phyloP scores from a whole-genome alignment of 129 eudicot genomes.

The Cynara cardunculus region DNA sequence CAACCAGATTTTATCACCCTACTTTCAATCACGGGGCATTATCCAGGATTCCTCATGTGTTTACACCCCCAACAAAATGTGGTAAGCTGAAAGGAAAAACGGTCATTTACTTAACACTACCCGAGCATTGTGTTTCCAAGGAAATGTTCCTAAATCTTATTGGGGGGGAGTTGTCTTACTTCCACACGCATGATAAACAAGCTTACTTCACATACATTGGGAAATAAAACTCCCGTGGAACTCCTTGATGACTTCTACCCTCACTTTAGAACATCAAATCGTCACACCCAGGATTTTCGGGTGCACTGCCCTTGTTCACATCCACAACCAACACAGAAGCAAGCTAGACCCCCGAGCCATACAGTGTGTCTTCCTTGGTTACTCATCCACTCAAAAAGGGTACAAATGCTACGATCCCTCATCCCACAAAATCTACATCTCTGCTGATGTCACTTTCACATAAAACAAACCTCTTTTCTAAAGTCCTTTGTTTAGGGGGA shows the following conservation, averaged over 20 bases:
- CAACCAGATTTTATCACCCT: neutral
- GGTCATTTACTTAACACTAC: neutral
- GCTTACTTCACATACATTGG: neutral
- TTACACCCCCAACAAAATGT: neutral
- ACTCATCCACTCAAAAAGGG: neutral
- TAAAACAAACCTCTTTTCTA: neutral
- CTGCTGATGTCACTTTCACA: neutral
- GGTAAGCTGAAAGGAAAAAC: neutral
- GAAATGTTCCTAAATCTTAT: neutral
- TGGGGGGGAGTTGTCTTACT: neutral
- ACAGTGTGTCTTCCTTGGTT: neutral
- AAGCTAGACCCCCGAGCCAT: neutral
- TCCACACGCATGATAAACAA: neutral
- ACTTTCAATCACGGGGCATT: neutral
- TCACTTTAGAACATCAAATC: neutral
- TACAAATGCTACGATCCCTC: neutral
- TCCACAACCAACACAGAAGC: neutral
- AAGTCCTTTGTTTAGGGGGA: neutral
- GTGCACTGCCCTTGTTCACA: neutral
- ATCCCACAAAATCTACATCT: neutral
- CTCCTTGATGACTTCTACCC: neutral
- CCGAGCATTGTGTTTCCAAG: neutral
- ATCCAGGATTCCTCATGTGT: neutral
- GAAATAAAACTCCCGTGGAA: neutral
- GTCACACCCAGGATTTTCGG: neutral